Evolutionary conservation across 306 rosid genomes (phyloP), one percentile per base, ranked within the genome.

Genomic region (Cercis canadensis): DNA sequence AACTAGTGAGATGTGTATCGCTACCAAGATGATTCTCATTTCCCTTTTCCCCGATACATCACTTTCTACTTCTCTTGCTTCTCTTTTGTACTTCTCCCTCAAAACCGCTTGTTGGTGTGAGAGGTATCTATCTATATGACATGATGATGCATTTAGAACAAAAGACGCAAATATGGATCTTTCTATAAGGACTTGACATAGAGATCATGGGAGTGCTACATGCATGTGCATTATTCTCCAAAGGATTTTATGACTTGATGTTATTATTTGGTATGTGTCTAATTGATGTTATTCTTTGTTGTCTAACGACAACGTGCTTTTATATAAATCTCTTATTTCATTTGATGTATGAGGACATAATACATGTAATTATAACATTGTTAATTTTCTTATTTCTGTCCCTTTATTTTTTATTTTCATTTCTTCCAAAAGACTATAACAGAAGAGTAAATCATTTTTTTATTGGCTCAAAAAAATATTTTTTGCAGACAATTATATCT

Each of bases 51-150:
- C 53, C 15, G 3, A 72, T 43, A 15, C 55, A 14, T 69, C 29
- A 3, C 53, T 37, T 65, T 56, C 59, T 33, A 32, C n/a, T n/a
- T n/a, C n/a, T 50, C 18, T 51, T 7, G 17, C 7, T 34, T 15
- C 10, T 43, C 65, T 58, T 16, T 24, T 24, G 29, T 8, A 34
- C 4, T 34, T 7, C 67, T 56, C 19, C 8, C 33, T 33, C 37
- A 12, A 16, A 61, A 24, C 40, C 12, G 10, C 21, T 47, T 68
- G 24, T 52, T 62, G 45, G 70, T 45, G 82, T 73, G 69, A 68
- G 5, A 47, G 77, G 84, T 64, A 73, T 63, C 74, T 70, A 70
- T 65, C 75, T 41, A 6, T 44, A 61, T 39, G 45, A 8, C 76
- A 64, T 67, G 77, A 62, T 57, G 57, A 76, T 50, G 24, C 73